phyloP scores from a whole-genome alignment of 345 rosid genomes.

The Crucihimalaya himalaica region DNA sequence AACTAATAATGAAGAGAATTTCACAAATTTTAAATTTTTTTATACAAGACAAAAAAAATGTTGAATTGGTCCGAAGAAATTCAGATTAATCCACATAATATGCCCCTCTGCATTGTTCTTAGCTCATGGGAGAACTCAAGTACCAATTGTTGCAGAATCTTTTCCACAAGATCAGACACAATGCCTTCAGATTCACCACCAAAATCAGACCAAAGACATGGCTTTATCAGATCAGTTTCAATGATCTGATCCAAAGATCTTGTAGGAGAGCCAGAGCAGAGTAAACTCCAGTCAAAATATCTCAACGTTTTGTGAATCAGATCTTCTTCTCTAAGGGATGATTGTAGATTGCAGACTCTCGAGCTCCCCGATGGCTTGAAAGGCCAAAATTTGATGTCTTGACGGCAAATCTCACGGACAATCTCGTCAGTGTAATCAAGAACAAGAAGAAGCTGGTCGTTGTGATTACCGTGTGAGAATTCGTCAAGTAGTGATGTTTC shows the following conservation, averaged over 20 bases:
- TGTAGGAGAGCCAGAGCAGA: constrained; percentile 20
- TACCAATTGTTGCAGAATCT: constrained; percentile 53
- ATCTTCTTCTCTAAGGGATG: constrained; percentile 31
- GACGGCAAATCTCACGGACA: constrained; percentile 46
- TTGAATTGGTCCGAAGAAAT: background rate
- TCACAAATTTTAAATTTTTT: background rate
- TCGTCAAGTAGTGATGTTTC: constrained; percentile 49
- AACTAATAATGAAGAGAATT: background rate
- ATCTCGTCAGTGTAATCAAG: constrained; percentile 61
- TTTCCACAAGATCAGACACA: constrained; percentile 50
- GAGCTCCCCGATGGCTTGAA: constrained; percentile 44
- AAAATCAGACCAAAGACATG: constrained; percentile 57
- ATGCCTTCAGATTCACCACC: constrained; percentile 51
- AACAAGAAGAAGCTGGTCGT: constrained; percentile 45
- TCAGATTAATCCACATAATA: constrained; percentile 7
- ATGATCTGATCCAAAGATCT: constrained; percentile 49
- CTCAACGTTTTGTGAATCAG: constrained; percentile 49
- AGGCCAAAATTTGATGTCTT: constrained; percentile 46
- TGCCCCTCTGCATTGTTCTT: constrained; percentile 25
- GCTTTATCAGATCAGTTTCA: constrained; percentile 52
- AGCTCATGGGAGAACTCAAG: constrained; percentile 45
- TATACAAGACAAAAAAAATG: constrained; percentile 28
- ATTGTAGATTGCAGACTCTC: constrained; percentile 16
- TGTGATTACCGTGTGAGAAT: constrained; percentile 36
- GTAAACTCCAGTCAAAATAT: constrained; percentile 52